Evolutionary conservation across 306 rosid species (phyloP), one percentile per base, ranked within the genome.

Genomic region (Erythrophleum fordii): DNA sequence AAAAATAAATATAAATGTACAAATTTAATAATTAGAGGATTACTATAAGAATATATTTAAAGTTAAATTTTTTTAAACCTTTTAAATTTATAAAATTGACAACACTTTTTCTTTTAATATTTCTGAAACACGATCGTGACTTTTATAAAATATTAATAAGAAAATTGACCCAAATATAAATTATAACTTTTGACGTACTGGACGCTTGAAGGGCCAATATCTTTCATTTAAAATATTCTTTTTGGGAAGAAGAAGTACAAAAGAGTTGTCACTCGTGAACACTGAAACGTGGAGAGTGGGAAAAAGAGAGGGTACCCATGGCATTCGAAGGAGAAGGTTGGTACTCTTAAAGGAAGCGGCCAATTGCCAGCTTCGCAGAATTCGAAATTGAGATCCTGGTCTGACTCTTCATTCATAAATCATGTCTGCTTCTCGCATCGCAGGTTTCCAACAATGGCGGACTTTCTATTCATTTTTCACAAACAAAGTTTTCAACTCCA

Each of bases 401-500:
- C 51, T 34, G 12, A 8, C 12, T 39, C 51, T 48, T 26, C 56
- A 16, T 22, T 13, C 5, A 0, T 39, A 69, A 7, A 46, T 46
- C 42, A 48, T 68, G 73, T 69, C 55, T 23, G 35, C 56, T 42
- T 22, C 73, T 11, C n/a, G 11, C 3, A 42, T 11, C 6, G 2
- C 73, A 22, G 73, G 73, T 69, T 44, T 4, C 56, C 34, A 61
- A 45, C 61, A 48, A 73, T 77, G 80, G 45, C 44, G 10, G 0
- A n/a, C 8, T 71, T 45, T 52, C 46, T 25, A 7, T 25, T 16
- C 35, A 3, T 58, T 44, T 23, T 0, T 25, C 62, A 10, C 29
- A 42, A 13, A 5, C 45, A 6, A 69, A 13, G 17, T 53, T 22
- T 20, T 25, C 45, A 28, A 26, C 26, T n/a, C 10, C 22, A 20